A percentile compares a stretch with the other conserved stretches of the same genome.
Evolutionary conservation across 2,329 filamentous ascomycete species (phyloP).

Genomic region (Colletotrichum chrysophilum): DNA sequence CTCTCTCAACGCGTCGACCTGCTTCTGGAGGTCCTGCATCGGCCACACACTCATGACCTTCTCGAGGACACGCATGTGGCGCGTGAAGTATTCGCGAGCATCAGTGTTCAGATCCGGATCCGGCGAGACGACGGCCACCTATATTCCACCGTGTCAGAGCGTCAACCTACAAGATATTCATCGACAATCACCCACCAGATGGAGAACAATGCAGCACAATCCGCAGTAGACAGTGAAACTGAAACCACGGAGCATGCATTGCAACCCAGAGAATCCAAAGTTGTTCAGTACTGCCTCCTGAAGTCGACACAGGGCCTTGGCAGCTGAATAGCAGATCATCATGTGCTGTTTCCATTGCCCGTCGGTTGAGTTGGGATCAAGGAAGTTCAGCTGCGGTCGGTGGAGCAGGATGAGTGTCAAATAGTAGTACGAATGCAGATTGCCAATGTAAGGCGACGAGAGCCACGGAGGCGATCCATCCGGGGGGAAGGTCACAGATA

Average conservation of each 20-base stretch:
- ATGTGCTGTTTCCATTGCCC: conserved; percentile 89
- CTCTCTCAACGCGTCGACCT: conserved; percentile 86
- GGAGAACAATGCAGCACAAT: conserved; percentile 89
- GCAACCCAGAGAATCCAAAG: conserved; percentile 79
- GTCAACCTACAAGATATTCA: neutral
- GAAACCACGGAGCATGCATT: conserved; percentile 92
- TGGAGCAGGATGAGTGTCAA: conserved; percentile 86
- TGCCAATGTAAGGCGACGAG: conserved; percentile 85
- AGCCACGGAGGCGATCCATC: conserved; percentile 86
- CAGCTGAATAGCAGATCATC: conserved; percentile 82
- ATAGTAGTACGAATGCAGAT: conserved; percentile 89
- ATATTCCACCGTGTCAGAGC: conserved; percentile 8
- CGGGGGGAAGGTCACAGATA: conserved; percentile 77
- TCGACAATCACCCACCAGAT: conserved; percentile 70
- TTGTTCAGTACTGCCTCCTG: conserved; percentile 82
- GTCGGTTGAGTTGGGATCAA: conserved; percentile 73
- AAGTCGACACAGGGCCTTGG: conserved; percentile 83
- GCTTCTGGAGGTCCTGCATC: conserved; percentile 87
- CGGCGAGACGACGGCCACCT: conserved; percentile 93
- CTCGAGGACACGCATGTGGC: conserved; percentile 94
- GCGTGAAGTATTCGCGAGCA: conserved; percentile 85
- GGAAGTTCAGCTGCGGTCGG: conserved; percentile 81
- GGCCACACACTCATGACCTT: conserved; percentile 83
- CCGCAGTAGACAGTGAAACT: conserved; percentile 96
- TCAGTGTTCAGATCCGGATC: conserved; percentile 87